phyloP scores from a whole-genome alignment of 768 basidiomycete genomes.

The Suillus lakei region DNA sequence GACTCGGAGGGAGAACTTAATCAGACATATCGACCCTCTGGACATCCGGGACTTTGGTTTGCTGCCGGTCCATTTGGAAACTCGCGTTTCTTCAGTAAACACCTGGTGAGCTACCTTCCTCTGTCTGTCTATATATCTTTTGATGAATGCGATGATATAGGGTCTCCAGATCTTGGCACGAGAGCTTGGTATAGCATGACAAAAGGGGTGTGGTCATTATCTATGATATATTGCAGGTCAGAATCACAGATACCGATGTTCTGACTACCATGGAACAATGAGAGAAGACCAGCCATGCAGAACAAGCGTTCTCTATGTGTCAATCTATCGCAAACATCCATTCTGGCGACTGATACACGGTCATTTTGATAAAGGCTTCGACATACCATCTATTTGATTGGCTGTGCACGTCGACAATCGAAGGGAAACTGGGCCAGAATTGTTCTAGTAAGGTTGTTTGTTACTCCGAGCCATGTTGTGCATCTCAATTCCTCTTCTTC shows the following conservation, averaged over 20 bases:
- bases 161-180: conserved; percentile 2
- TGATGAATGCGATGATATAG: neutral
- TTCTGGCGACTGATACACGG: conserved; percentile 64
- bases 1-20: neutral
- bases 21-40: conserved; percentile 1
- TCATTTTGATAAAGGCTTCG: neutral
- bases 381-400: too few relatives aligned
- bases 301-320: conserved; percentile 67
- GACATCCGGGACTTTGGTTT: conserved; percentile 1
- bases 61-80: neutral
- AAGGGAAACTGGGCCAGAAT: neutral
- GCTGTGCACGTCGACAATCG: neutral
- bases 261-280: conserved; percentile 59
- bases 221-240: neutral
- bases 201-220: neutral
- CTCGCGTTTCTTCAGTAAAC: neutral
- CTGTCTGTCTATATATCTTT: neutral
- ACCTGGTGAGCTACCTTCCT: neutral
- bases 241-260: neutral
- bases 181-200: neutral
- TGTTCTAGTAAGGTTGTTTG: too few relatives aligned
- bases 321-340: conserved; percentile 90
- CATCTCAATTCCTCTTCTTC: too few relatives aligned
- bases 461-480: too few relatives aligned
- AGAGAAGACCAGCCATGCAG: conserved; percentile 68